Evolutionary conservation across 768 basidiomycete genomes (phyloP).

Genomic region (Rossbeevera mucosa): DNA sequence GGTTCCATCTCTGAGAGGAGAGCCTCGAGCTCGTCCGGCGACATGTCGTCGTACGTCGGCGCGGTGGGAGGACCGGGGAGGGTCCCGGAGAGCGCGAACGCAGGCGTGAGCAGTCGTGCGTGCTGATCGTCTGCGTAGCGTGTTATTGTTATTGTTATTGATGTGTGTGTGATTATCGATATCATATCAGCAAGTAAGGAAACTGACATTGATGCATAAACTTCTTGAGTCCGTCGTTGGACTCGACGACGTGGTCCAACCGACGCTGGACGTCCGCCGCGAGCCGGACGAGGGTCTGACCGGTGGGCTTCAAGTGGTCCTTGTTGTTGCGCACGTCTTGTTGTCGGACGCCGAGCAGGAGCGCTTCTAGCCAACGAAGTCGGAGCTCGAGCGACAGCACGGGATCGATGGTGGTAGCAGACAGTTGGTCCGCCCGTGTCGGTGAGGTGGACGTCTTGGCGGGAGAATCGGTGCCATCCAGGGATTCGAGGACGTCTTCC

Average conservation of each 20-base stretch:
- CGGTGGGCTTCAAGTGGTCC: constrained; percentile 36
- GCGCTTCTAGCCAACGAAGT: constrained; percentile 74
- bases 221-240: constrained; percentile 65
- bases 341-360: constrained; percentile 61
- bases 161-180: no score
- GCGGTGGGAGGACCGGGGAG: constrained; percentile 41
- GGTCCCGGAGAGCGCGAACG: constrained; percentile 70
- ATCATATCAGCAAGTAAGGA: no score
- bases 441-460: constrained; percentile 4
- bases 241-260: constrained; percentile 54
- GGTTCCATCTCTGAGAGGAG: constrained; percentile 76
- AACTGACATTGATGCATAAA: constrained; percentile 70
- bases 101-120: constrained; percentile 66
- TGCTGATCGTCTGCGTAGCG: constrained; percentile 82
- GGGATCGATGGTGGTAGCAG: constrained; percentile 47
- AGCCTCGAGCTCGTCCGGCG: constrained; percentile 63
- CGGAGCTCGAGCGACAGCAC: constrained; percentile 68
- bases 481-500: constrained; percentile 20
- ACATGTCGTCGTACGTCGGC: constrained; percentile 61
- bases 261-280: constrained; percentile 58
- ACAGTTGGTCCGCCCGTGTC: background rate
- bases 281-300: constrained; percentile 51
- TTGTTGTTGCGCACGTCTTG: constrained; percentile 31
- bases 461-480: constrained; percentile 18
- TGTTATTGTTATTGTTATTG: no score